Evolutionary conservation across 208 protist genomes (phyloP).

Genomic region (Borovskyia barvae): DNA sequence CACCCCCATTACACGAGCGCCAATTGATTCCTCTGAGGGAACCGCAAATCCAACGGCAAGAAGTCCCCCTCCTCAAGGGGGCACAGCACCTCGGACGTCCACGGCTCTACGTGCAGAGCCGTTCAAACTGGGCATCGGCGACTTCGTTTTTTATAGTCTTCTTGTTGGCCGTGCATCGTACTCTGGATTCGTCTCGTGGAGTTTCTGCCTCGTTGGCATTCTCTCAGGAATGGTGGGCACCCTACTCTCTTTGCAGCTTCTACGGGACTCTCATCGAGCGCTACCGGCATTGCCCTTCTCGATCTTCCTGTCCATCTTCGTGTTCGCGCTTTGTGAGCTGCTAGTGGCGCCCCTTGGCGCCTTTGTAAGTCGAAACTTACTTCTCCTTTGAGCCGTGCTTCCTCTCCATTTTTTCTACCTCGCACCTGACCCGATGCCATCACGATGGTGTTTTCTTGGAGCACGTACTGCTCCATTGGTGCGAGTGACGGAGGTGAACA

Average conservation of each 20-base stretch:
- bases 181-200: slow-evolving; percentile 53
- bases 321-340: slow-evolving; percentile 47
- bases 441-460: too few species aligned
- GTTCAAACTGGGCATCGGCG: slow-evolving; percentile 82
- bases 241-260: slow-evolving; percentile 53
- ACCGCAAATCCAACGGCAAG: too few species aligned
- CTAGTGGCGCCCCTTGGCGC: slow-evolving; percentile 19
- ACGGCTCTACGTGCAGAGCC: slow-evolving; percentile 17
- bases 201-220: slow-evolving; percentile 55
- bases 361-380: slow-evolving; percentile 14
- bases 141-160: slow-evolving; percentile 90
- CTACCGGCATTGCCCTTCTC: slow-evolving; percentile 85
- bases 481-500: not conserved
- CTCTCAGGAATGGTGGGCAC: slow-evolving; percentile 68
- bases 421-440: too few species aligned
- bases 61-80: too few species aligned
- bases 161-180: slow-evolving; percentile 57
- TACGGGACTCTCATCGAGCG: slow-evolving; percentile 34
- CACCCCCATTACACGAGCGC: not conserved
- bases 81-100: not conserved
- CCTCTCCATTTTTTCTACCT: too few species aligned
- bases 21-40: too few species aligned
- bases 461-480: too few species aligned
- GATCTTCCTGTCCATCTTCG: slow-evolving; percentile 47
- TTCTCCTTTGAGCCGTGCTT: slow-evolving; percentile 10